phyloP scores from a whole-genome alignment of 192 early-diverging fungal species.

The Podila horticola region DNA sequence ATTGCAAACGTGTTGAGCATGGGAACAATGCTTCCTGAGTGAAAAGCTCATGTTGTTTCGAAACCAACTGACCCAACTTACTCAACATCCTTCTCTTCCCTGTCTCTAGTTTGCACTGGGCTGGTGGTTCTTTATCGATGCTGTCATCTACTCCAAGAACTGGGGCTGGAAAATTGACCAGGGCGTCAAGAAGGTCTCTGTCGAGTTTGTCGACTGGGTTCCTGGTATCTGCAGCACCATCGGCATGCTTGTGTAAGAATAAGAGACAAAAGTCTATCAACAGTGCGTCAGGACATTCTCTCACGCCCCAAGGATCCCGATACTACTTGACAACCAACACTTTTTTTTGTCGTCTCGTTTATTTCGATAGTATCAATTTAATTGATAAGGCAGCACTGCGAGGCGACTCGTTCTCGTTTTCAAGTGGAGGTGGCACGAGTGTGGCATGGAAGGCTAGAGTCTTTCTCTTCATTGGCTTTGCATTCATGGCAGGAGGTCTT shows the following conservation, averaged over 20 bases:
- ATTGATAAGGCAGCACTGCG: constrained; percentile 62
- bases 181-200: constrained; percentile 27
- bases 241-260: constrained; percentile 68
- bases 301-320: too few species aligned
- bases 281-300: not conserved
- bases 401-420: constrained; percentile 57
- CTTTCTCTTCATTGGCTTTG: constrained; percentile 68
- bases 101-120: constrained; percentile 67
- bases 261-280: not conserved
- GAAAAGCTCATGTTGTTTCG: not conserved
- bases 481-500: constrained; percentile 67
- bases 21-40: not conserved
- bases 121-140: constrained; percentile 73
- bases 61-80: too few species aligned
- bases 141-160: constrained; percentile 59
- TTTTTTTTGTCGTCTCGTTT: too few species aligned
- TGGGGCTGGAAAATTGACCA: constrained; percentile 15
- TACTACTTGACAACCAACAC: not conserved
- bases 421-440: constrained; percentile 35
- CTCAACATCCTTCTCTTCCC: not conserved
- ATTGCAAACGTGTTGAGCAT: not conserved
- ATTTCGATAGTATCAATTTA: constrained; percentile 52
- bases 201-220: constrained; percentile 71
- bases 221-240: constrained; percentile 64
- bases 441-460: constrained; percentile 61